Base-by-base conservation (phyloP, 345 rosid species). In the Microthlaspi erraticum region DNA sequence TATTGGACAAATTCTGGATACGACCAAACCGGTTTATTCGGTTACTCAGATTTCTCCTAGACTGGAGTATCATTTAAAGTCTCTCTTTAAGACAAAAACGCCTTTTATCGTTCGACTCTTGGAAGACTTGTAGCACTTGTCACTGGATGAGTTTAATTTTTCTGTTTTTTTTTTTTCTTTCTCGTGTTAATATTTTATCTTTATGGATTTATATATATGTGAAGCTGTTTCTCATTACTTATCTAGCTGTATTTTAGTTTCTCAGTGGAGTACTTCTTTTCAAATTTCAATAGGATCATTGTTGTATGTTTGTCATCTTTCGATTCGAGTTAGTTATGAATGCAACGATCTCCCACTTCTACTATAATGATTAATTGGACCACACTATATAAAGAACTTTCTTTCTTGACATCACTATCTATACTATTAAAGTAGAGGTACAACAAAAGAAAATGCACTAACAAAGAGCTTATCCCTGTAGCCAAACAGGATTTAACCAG, bases 1-100 rank as follows among this genome's bases (percentile, higher is more conserved):
- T 88, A 76, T 81, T 77, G 79, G 80, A 81, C 78, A 41, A 83
- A 68, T 41, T 72, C 51, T 62, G 87, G 83, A 46, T 75, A 77
- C 57, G 73, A 84, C 48, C 83, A 79, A 64, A 64, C 39, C 33
- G 39, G 60, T 31, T 62, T 55, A n/a, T 75, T 75, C 17, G 70
- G 46, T 55, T 61, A 18, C 19, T 68, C 78, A 37, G 43, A 42
- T 12, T 37, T 61, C 43, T 60, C 32, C 8, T 68, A 67, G 50
- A 32, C n/a, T n/a, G 2, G 44, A 29, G 14, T 56, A 3, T 54
- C 51, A n/a, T 64, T 46, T n/a, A 66, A 16, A 32, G 60, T 57
- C 42, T 13, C 49, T 62, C 42, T 23, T 10, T n/a, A 48, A 49
- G 73, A 67, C 68, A 33, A 68, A 45, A 66, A 73, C 77, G 11